Base-by-base conservation (phyloP, 2,329 filamentous ascomycete genomes). In the Aureobasidium sp. region DNA sequence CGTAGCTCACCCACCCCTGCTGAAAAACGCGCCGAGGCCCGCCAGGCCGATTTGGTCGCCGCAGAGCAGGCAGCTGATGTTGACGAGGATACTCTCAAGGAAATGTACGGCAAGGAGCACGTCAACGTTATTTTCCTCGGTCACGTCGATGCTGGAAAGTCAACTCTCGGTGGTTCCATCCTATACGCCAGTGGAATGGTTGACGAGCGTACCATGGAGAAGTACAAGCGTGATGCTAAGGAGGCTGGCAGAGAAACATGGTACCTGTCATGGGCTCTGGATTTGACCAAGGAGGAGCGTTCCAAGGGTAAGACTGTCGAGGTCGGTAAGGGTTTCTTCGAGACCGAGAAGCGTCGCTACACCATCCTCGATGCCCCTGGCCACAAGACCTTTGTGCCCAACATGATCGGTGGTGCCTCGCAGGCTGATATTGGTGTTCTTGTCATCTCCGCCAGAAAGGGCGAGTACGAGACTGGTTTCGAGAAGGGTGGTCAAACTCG, bases 401-500 rank as follows among this genome's bases (percentile, higher is more conserved):
- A 88, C 81, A 99, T 99, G 94, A 96, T 99, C 72, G 92, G 93
- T 44, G 72, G 72, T 47, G 73, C 73, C 31, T 74, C 91, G 14
- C 91, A 96, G 77, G 91, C 91, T 53, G 91, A 96, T 75, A 87
- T 99, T 35, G 94, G 94, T 73, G 90, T 97, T 69, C 82, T 99
- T 50, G 94, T 99, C 73, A 97, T 97, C 71, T 95, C 90, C 57
- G 91, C 94, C 45, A 88, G 94, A 71, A 97, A 97, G 81, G 94
- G 94, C 72, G 94, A 99, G 78, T 99, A 97, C 76, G 94, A 99
- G 78, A 97, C 94, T 37, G 94, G 94, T 54, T 99, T 99, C 74
- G 94, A 99, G 70, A 89, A 88, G 80, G 94, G 94, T 66, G 93
- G 94, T 40, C 94, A 99, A 76, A 99, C 94, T 60, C 85, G 94